phyloP scores from a whole-genome alignment of 2,329 filamentous ascomycete species.

The Penicillium sp. region DNA sequence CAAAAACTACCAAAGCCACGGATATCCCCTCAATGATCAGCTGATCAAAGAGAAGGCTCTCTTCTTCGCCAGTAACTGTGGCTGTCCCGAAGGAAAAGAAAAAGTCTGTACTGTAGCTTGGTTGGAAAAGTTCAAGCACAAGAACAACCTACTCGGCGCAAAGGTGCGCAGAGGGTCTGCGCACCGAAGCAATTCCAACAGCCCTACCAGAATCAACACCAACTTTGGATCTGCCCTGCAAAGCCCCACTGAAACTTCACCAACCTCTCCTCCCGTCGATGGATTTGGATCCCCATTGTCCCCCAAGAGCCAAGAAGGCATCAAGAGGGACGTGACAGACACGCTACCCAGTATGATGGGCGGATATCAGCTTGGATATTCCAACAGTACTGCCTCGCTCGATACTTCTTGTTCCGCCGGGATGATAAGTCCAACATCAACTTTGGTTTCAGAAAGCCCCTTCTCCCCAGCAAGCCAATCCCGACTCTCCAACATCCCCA shows the following conservation, averaged over 20 bases:
- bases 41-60: constrained; percentile 81
- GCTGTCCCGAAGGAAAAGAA: constrained; percentile 69
- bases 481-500: constrained; percentile 59
- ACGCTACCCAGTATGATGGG: constrained; percentile 62
- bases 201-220: constrained; percentile 57
- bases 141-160: constrained; percentile 65
- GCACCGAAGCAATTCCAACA: constrained; percentile 68
- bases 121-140: constrained; percentile 95
- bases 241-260: constrained; percentile 69
- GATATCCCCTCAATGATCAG: constrained; percentile 72
- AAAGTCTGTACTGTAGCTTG: constrained; percentile 74
- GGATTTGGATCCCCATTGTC: constrained; percentile 69
- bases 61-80: constrained; percentile 75
- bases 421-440: constrained; percentile 72
- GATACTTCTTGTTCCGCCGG: constrained; percentile 69
- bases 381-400: constrained; percentile 67
- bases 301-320: constrained; percentile 68
- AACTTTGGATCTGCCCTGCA: constrained; percentile 61
- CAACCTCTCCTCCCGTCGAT: constrained; percentile 68
- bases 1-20: constrained; percentile 75
- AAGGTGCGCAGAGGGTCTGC: constrained; percentile 57
- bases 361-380: constrained; percentile 66
- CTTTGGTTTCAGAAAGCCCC: constrained; percentile 76
- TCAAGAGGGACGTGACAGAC: constrained; percentile 61
- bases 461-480: constrained; percentile 62